Conservation (phyloP, 805 yeast genomes). For the Jamesozyma spencerorum region DNA sequence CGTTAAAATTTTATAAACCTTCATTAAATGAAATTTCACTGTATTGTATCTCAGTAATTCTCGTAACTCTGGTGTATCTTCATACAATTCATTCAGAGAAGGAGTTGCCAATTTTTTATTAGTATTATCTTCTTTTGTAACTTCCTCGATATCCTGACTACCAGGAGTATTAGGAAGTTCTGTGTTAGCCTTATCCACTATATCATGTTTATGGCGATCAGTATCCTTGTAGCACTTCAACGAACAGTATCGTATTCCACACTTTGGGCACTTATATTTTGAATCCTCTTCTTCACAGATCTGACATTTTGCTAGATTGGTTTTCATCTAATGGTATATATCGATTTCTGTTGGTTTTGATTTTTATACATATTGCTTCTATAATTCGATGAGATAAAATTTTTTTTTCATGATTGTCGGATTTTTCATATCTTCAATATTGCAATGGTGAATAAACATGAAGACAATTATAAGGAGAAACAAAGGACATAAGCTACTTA, state of each 20-base stretch:
- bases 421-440: no score
- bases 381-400: no score
- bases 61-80: conserved; percentile 34
- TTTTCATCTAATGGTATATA: no score
- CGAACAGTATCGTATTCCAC: conserved; percentile 44
- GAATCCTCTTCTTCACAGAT: conserved; percentile 28
- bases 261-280: conserved; percentile 43
- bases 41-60: conserved; percentile 37
- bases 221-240: conserved; percentile 42
- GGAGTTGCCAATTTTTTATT: conserved; percentile 3
- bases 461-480: no score
- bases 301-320: no score
- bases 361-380: no score
- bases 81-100: conserved; percentile 27
- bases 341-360: no score
- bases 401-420: no score
- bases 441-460: no score
- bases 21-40: conserved; percentile 46
- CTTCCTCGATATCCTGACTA: not conserved
- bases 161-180: not conserved
- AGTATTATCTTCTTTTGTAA: not conserved
- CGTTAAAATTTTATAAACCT: conserved; percentile 39
- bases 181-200: not conserved
- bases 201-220: conserved; percentile 22
- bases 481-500: no score